phyloP scores from a whole-genome alignment of 2,329 filamentous ascomycete genomes.

The Pseudogymnoascus sp. region DNA sequence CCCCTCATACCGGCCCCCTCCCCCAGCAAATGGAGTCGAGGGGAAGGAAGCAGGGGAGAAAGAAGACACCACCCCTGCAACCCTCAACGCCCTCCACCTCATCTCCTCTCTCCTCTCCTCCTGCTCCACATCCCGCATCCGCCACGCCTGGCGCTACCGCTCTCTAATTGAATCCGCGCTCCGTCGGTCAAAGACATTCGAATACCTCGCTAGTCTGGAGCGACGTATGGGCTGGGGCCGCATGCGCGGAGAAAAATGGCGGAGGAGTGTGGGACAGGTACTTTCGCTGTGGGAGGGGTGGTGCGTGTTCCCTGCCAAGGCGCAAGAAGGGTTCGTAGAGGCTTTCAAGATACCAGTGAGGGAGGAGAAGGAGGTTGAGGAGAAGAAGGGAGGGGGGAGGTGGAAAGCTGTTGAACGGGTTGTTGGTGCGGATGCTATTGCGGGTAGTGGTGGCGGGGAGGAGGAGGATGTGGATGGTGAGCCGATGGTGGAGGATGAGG shows the following conservation, averaged over 20 bases:
- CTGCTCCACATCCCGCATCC: constrained; percentile 55
- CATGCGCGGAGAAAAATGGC: constrained; percentile 61
- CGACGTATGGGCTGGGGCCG: constrained; percentile 60
- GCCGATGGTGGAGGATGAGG: constrained; percentile 31
- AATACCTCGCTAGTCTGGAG: constrained; percentile 57
- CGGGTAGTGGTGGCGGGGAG: constrained; percentile 30
- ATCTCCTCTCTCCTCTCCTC: constrained; percentile 64
- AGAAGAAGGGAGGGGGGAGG: constrained; percentile 33
- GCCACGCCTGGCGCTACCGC: constrained; percentile 64
- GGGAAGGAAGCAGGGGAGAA: constrained; percentile 39
- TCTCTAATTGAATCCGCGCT: constrained; percentile 58
- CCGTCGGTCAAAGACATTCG: constrained; percentile 54
- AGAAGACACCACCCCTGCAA: constrained; percentile 64
- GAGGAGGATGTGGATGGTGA: constrained; percentile 42
- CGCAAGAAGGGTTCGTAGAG: constrained; percentile 63
- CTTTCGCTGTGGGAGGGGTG: constrained; percentile 59
- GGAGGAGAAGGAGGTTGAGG: constrained; percentile 38
- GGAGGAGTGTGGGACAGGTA: constrained; percentile 51
- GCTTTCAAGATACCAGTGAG: constrained; percentile 44
- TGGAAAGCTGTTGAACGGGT: constrained; percentile 34
- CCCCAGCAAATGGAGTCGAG: constrained; percentile 34
- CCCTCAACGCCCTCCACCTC: constrained; percentile 75
- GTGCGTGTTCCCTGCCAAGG: constrained; percentile 67
- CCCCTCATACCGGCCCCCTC: constrained; percentile 35
- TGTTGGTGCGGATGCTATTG: constrained; percentile 30